These are phyloP conservation scores for Toxicodendron radicans DNA, from an alignment of 345 rosid genomes.

Conservation along the genomic window DNA sequence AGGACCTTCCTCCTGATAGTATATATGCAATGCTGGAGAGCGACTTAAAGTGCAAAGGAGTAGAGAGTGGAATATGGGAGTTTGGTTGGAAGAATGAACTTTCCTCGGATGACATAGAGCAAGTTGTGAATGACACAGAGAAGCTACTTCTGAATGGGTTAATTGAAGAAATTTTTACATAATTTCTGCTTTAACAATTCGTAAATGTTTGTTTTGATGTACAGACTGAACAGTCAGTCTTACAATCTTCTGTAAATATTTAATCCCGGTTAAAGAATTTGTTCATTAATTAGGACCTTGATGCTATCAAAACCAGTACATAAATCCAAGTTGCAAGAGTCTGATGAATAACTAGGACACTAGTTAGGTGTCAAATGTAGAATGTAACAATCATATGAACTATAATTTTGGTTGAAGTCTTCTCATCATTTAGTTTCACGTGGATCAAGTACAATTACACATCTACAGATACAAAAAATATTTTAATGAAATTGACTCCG, in stretches of 20 bases:
- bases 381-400: neutral
- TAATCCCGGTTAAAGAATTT: neutral
- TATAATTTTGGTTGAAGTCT: neutral
- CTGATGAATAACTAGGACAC: neutral
- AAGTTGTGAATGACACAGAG: slow-evolving; percentile 56
- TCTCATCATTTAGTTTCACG: neutral
- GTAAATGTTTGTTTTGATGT: neutral
- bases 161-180: slow-evolving; percentile 54
- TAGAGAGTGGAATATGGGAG: slow-evolving; percentile 65
- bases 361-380: neutral
- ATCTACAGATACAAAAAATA: too few relatives aligned
- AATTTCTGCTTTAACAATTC: slow-evolving; percentile 2
- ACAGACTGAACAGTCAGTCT: slow-evolving; percentile 1
- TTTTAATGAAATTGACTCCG: too few relatives aligned
- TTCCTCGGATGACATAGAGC: slow-evolving; percentile 50
- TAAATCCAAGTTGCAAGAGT: neutral
- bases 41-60: slow-evolving; percentile 53
- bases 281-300: neutral
- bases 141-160: slow-evolving; percentile 48
- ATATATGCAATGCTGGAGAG: slow-evolving; percentile 47
- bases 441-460: neutral
- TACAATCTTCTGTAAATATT: slow-evolving; percentile 21
- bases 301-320: neutral
- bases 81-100: slow-evolving; percentile 71
- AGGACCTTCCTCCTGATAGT: slow-evolving; percentile 33